Evolutionary conservation across 352 stramenopile species (phyloP).

Genomic region (Phytophthora aleatoria): DNA sequence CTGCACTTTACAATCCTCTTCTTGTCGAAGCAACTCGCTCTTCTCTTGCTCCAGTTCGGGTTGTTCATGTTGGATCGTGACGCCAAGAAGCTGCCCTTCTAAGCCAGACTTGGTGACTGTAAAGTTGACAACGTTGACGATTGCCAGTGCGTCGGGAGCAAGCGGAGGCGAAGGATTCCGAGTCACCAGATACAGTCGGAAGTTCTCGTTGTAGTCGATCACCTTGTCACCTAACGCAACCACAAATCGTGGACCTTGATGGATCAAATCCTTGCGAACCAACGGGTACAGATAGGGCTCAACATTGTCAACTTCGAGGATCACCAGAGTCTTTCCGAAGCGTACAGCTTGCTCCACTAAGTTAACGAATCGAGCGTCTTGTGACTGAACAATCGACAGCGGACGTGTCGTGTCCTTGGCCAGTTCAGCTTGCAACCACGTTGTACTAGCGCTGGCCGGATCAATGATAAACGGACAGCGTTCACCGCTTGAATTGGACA

Average conservation of each 20-base stretch:
- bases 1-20: conserved; percentile 96
- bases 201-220: conserved; percentile 96
- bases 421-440: conserved; percentile 92
- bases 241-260: conserved; percentile 91
- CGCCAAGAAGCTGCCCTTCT: conserved; percentile 92
- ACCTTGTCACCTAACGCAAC: conserved; percentile 92
- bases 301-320: conserved; percentile 92
- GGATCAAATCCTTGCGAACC: conserved; percentile 88
- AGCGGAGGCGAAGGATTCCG: conserved; percentile 89
- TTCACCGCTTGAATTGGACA: conserved; percentile 73
- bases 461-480: conserved; percentile 96
- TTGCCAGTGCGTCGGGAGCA: conserved; percentile 85
- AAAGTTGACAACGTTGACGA: conserved; percentile 96
- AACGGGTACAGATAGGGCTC: conserved; percentile 95
- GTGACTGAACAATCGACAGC: conserved; percentile 87
- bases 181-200: conserved; percentile 92
- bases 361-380: conserved; percentile 90
- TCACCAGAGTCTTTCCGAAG: conserved; percentile 96
- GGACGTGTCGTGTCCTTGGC: conserved; percentile 82
- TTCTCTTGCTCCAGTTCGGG: conserved; percentile 94
- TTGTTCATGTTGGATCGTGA: conserved; percentile 95
- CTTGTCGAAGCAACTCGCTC: conserved; percentile 88
- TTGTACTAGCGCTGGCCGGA: conserved; percentile 85
- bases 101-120: conserved; percentile 94
- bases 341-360: conserved; percentile 94